These are phyloP conservation scores for Boletus sp. DNA, from an alignment of 1,284 basidiomycete genomes.

Conservation along the genomic window DNA sequence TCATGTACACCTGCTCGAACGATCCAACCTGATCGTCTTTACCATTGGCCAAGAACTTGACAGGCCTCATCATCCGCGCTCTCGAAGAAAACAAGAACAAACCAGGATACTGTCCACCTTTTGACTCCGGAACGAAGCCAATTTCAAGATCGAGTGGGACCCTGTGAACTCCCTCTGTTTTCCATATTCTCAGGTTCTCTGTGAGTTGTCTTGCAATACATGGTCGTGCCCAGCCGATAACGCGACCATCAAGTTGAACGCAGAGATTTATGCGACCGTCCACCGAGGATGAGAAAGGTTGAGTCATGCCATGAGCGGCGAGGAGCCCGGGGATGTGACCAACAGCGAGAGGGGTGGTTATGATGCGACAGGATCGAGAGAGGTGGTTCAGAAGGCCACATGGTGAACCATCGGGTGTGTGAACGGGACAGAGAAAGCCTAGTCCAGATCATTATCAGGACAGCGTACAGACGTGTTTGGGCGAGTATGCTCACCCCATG, in stretches of 20 bases:
- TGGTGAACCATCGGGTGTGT: conserved; percentile 97
- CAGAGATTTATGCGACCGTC: conserved; percentile 81
- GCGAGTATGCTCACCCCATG: conserved; percentile 72
- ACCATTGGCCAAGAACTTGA: conserved; percentile 86
- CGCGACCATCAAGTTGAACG: conserved; percentile 90
- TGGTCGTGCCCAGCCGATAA: conserved; percentile 94
- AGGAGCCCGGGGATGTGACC: conserved; percentile 82
- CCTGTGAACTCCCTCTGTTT: conserved; percentile 82
- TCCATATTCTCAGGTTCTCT: conserved; percentile 85
- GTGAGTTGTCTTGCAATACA: conserved; percentile 78
- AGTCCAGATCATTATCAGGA: conserved; percentile 11
- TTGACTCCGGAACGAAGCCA: conserved; percentile 85
- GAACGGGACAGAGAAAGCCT: conserved; percentile 98
- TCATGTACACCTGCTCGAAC: conserved; percentile 99
- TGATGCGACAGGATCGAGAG: conserved; percentile 89
- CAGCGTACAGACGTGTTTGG: not conserved
- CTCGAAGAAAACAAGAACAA: conserved; percentile 89
- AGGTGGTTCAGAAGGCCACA: conserved; percentile 98
- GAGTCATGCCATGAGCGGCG: conserved; percentile 91
- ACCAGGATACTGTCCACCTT: conserved; percentile 96
- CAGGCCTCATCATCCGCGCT: conserved; percentile 97
- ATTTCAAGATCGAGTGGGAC: conserved; percentile 96
- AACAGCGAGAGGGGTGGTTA: conserved; percentile 75
- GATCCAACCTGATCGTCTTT: conserved; percentile 89
- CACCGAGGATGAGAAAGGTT: conserved; percentile 74